These are phyloP conservation scores for Elsinoe batatas DNA, from an alignment of 2,329 filamentous ascomycete species.

Conservation along the genomic window DNA sequence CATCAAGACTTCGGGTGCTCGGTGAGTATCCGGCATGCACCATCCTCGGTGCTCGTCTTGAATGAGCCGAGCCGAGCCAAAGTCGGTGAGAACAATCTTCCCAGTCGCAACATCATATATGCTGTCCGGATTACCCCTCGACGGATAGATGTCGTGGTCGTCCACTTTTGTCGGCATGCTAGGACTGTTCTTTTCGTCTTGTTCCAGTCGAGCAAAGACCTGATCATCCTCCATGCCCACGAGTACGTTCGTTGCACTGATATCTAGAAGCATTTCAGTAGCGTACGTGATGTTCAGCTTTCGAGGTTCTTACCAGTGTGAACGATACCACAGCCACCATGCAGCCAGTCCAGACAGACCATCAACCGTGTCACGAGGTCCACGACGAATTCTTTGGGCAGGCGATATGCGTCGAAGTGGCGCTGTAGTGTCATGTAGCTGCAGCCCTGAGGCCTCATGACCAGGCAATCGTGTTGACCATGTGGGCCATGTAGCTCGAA, in stretches of 20 bases:
- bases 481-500: neutral
- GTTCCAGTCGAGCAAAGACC: conserved; percentile 17
- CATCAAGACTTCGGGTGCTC: conserved; percentile 31
- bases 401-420: neutral
- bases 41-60: conserved; percentile 19
- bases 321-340: conserved; percentile 20
- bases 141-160: too few relatives aligned
- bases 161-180: too few relatives aligned
- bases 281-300: neutral
- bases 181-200: too few relatives aligned
- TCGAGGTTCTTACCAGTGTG: conserved; percentile 20
- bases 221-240: conserved; percentile 26
- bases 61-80: neutral
- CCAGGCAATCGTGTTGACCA: neutral
- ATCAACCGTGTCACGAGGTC: neutral
- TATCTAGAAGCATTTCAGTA: conserved; percentile 20
- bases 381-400: neutral
- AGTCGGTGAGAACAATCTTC: neutral
- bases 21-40: conserved; percentile 28
- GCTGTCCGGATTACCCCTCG: too few relatives aligned
- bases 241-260: conserved; percentile 31
- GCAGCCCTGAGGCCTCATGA: neutral
- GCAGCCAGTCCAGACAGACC: conserved; percentile 18
- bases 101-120: conserved; percentile 22
- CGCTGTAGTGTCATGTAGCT: neutral